Base-by-base conservation (phyloP, 164 flowering plant genomes). In the Dillenia turbinata region DNA sequence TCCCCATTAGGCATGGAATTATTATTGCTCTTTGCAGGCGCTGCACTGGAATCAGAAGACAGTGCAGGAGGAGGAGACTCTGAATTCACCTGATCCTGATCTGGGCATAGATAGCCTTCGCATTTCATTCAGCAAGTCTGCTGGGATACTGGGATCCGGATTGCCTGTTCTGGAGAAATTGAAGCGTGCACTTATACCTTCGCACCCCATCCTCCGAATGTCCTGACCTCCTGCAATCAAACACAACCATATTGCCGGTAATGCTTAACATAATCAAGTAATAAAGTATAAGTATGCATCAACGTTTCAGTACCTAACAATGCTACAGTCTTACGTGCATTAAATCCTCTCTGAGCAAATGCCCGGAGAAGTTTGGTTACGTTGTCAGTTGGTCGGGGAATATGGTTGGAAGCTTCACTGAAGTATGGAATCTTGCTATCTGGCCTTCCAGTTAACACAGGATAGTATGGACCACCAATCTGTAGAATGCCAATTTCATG, bases 401-500 rank as follows among this genome's bases (percentile, higher is more conserved):
- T 71, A 63, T 74, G 74, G 3, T 54, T 61, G 47, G 33, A 24
- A 4, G 82, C 80, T 64, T 64, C 60, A 9, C 63, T 60, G 47
- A 11, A 67, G 52, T 57, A 74, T n/a, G 78, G 73, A 9, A 10
- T 19, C 12, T 13, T 56, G 50, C 82, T 81, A 60, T 81, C 85
- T 54, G 65, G 65, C 49, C 80, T 67, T 51, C 85, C 85, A 0
- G 85, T 78, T 13, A 71, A 61, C 33, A 76, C 66, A 3, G n/a
- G n/a, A n/a, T n/a, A n/a, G n/a, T n/a, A 78, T 40, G 82, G 85
- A 17, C 85, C 80, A 67, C 80, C 82, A 60, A 71, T 68, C 83
- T 77, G 68, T 49, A 49, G 15, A 49, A 49, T 2, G 51, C 51
- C 51, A 14, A 49, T 49, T 11, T 49, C 12, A 57, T 7, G 15